These are phyloP conservation scores for Lotmaria passim DNA, from an alignment of 208 protist genomes.

Conservation along the genomic window DNA sequence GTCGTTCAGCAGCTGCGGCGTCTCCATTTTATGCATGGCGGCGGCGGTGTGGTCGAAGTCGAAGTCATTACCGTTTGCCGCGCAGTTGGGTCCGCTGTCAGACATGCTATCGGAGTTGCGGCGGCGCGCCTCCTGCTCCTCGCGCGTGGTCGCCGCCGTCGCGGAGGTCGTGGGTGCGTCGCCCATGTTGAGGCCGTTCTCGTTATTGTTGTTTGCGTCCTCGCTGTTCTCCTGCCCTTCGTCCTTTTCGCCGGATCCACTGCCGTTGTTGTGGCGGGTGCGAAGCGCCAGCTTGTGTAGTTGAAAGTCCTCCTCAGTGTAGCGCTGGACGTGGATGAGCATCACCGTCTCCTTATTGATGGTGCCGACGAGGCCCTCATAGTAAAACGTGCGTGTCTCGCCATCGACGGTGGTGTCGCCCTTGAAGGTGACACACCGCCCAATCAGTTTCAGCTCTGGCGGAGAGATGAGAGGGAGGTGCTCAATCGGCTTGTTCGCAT, in stretches of 20 bases:
- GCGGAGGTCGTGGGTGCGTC: too few relatives aligned
- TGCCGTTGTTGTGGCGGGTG: neutral
- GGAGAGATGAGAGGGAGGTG: conserved; percentile 57
- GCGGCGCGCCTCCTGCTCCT: conserved; percentile 21
- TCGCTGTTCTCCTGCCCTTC: neutral
- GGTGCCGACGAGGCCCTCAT: conserved; percentile 74
- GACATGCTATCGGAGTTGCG: neutral
- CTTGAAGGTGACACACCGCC: conserved; percentile 73
- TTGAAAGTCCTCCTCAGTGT: conserved; percentile 72
- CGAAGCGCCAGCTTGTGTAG: conserved; percentile 32
- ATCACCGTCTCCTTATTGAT: conserved; percentile 82
- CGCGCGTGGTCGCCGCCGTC: conserved; percentile 6
- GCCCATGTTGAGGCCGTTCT: neutral
- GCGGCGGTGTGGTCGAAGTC: conserved; percentile 12
- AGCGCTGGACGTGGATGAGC: conserved; percentile 74
- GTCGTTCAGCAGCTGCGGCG: conserved; percentile 19
- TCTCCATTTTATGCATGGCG: neutral
- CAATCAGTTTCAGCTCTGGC: conserved; percentile 84
- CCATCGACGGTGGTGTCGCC: conserved; percentile 62
- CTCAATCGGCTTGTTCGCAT: conserved; percentile 56
- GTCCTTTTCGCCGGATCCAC: neutral
- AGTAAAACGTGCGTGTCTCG: conserved; percentile 52
- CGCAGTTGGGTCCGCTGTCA: neutral
- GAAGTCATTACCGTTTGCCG: conserved; percentile 23
- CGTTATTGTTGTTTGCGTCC: neutral